Conservation (phyloP, 2,329 filamentous ascomycete species). For the Pestalotiopsis fici region DNA sequence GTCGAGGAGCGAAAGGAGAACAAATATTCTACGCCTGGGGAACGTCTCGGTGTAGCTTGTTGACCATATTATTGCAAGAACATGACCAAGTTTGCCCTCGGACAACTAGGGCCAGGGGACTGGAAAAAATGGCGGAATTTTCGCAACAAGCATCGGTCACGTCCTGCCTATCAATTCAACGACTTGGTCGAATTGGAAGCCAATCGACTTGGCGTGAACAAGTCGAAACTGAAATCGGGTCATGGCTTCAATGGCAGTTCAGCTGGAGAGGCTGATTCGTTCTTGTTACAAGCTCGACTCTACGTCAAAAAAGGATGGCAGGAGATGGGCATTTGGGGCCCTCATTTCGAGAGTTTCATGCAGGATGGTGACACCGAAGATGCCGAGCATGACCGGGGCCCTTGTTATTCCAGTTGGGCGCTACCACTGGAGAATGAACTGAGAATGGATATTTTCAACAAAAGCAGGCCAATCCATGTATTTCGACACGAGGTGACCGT, state of each 20-base stretch:
- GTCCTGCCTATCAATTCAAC: background rate
- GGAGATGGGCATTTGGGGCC: background rate
- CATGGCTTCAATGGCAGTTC: no score
- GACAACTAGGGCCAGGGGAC: background rate
- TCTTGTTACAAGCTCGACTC: background rate
- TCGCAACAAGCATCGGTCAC: background rate
- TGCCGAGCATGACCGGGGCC: no score
- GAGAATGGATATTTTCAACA: background rate
- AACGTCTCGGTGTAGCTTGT: background rate
- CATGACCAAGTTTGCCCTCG: background rate
- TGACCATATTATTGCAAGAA: background rate
- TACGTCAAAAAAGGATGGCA: background rate
- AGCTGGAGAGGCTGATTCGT: no score
- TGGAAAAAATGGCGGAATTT: background rate
- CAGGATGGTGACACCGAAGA: background rate
- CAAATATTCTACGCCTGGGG: background rate
- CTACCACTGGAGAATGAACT: background rate
- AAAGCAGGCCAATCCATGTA: background rate
- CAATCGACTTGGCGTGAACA: background rate
- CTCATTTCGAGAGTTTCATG: background rate
- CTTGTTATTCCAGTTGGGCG: background rate
- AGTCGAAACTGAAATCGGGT: no score
- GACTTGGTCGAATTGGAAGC: background rate
- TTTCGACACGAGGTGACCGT: background rate
- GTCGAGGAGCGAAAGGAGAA: background rate